Percentiles rank a stretch among this genome's conserved stretches.
Evolutionary conservation across 208 protist species (phyloP).

Genomic region (Leishmania lainsoni): DNA sequence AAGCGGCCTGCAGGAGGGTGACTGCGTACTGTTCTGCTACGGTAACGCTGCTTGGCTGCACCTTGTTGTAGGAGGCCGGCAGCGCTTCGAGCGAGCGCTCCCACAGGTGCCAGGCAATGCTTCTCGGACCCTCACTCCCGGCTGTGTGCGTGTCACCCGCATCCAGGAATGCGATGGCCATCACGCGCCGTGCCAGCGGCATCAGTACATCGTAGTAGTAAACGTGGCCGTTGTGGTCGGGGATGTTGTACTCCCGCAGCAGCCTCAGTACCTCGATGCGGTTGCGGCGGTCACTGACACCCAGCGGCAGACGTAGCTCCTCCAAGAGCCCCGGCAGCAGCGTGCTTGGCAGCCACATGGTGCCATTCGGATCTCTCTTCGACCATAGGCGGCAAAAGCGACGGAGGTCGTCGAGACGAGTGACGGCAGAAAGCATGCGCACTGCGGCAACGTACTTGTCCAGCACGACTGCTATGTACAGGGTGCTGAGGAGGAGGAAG

Average conservation of each 20-base stretch:
- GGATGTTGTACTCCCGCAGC: slow-evolving; percentile 90
- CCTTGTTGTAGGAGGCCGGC: slow-evolving; percentile 24
- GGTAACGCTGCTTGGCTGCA: slow-evolving; percentile 37
- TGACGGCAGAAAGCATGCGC: slow-evolving; percentile 68
- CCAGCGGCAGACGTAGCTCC: slow-evolving; percentile 82
- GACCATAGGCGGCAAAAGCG: slow-evolving; percentile 83
- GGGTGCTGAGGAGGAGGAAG: slow-evolving; percentile 66
- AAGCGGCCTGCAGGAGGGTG: slow-evolving; percentile 83
- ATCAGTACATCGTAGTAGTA: slow-evolving; percentile 90
- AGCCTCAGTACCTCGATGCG: slow-evolving; percentile 78
- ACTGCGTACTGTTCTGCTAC: slow-evolving; percentile 84
- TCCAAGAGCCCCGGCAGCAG: slow-evolving; percentile 77
- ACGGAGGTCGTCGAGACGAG: slow-evolving; percentile 75
- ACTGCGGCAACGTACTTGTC: slow-evolving; percentile 82
- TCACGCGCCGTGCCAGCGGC: slow-evolving; percentile 81
- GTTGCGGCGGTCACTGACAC: slow-evolving; percentile 66
- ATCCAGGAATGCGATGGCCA: slow-evolving; percentile 79
- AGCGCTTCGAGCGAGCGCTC: slow-evolving; percentile 54
- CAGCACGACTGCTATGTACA: slow-evolving; percentile 87
- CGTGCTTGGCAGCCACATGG: slow-evolving; percentile 58
- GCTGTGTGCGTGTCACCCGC: slow-evolving; percentile 41
- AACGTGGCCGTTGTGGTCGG: slow-evolving; percentile 77
- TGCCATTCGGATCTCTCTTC: slow-evolving; percentile 72
- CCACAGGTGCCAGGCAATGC: slow-evolving; percentile 72
- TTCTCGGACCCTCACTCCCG: slow-evolving; percentile 43